These are phyloP conservation scores for Mycena citricolor DNA, from an alignment of 1,284 basidiomycete species.

Conservation along the genomic window DNA sequence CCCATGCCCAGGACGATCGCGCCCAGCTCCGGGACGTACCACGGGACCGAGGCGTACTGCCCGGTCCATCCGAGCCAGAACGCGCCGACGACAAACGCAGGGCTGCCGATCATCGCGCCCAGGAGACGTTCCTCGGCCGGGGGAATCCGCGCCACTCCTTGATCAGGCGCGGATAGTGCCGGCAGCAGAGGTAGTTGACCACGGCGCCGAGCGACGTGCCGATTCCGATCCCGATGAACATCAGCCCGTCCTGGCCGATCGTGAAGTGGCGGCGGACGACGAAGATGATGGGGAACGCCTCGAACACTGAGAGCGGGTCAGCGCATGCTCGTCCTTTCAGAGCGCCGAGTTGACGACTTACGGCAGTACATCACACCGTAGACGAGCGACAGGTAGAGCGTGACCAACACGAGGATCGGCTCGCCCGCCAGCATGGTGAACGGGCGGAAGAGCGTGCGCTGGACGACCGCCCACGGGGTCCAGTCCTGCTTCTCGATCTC, in stretches of 20 bases:
- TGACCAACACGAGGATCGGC: constrained; percentile 66
- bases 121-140: constrained; percentile 59
- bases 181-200: constrained; percentile 39
- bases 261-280: constrained; percentile 53
- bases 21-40: constrained; percentile 57
- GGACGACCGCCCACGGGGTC: constrained; percentile 47
- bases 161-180: constrained; percentile 45
- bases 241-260: constrained; percentile 53
- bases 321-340: constrained; percentile 2
- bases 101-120: constrained; percentile 53
- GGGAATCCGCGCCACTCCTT: constrained; percentile 54
- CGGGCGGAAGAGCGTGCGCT: constrained; percentile 57
- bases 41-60: constrained; percentile 50
- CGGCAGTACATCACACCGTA: constrained; percentile 63
- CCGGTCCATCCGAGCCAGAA: constrained; percentile 69
- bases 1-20: constrained; percentile 50
- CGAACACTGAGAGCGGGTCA: too few species aligned
- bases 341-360: constrained; percentile 34
- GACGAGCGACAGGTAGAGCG: constrained; percentile 65
- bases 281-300: constrained; percentile 59
- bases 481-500: constrained; percentile 63
- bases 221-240: constrained; percentile 70
- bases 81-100: constrained; percentile 48
- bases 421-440: constrained; percentile 65
- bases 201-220: constrained; percentile 54